These are phyloP conservation scores for Pichia ethanolica DNA, from an alignment of 805 yeast species.

Conservation along the genomic window DNA sequence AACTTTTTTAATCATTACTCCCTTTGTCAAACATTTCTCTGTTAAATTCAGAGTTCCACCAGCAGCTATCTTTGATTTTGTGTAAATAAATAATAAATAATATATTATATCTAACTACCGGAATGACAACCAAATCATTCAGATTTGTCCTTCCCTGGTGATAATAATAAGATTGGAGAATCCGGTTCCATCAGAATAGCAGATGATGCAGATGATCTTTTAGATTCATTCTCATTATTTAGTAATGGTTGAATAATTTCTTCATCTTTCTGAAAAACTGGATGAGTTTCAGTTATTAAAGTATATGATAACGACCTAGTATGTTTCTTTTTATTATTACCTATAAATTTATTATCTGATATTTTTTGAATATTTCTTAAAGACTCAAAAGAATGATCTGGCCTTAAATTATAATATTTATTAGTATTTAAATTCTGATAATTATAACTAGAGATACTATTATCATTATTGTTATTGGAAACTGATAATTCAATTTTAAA, in stretches of 20 bases:
- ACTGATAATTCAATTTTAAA: constrained; percentile 1
- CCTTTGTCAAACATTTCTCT: too few species aligned
- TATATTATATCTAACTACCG: too few species aligned
- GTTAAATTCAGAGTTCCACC: too few species aligned
- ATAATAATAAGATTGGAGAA: too few species aligned
- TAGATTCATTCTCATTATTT: background rate
- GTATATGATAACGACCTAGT: constrained; percentile 4
- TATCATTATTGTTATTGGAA: background rate
- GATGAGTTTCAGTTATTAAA: background rate
- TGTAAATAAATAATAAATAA: too few species aligned
- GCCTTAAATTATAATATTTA: background rate
- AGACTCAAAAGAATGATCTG: constrained; percentile 10
- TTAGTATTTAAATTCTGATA: too few species aligned
- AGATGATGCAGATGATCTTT: background rate
- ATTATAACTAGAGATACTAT: background rate
- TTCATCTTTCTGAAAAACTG: background rate
- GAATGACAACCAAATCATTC: too few species aligned
- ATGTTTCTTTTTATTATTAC: background rate
- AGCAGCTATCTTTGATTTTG: too few species aligned
- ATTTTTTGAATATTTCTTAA: constrained; percentile 1
- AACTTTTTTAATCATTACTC: too few species aligned
- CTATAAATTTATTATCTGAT: background rate
- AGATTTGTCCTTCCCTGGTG: too few species aligned
- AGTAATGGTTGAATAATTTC: background rate
- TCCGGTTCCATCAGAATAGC: background rate